Evolutionary conservation across 2,329 filamentous ascomycete species (phyloP).

Genomic region (Trichoderma citrinoviride): DNA sequence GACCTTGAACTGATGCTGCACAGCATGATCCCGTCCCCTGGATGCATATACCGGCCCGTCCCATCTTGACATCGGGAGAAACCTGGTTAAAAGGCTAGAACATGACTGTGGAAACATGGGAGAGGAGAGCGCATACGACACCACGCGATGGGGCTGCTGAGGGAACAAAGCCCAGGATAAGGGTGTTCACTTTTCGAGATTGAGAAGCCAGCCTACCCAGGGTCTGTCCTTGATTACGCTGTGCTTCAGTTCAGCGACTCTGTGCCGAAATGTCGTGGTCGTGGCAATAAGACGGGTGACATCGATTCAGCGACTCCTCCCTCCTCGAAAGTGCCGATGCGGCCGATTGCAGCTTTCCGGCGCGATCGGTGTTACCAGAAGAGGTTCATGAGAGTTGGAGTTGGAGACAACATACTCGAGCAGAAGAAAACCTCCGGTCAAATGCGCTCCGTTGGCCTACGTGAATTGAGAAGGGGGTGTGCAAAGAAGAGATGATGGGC

Average conservation of each 20-base stretch:
- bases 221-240: not conserved
- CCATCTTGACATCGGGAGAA: not conserved
- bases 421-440: not conserved
- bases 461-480: no score
- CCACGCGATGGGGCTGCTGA: not conserved
- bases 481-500: not conserved
- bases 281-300: not conserved
- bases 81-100: not conserved
- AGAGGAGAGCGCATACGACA: not conserved
- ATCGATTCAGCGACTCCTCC: not conserved
- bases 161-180: not conserved
- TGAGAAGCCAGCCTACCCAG: not conserved
- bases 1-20: not conserved
- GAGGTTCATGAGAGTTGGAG: not conserved
- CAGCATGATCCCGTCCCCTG: not conserved
- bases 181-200: not conserved
- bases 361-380: not conserved
- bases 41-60: conserved; percentile 5
- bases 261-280: not conserved
- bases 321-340: not conserved
- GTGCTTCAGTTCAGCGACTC: not conserved
- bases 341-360: not conserved
- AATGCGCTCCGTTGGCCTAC: not conserved
- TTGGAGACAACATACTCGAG: not conserved
- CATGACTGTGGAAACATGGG: not conserved